Percentiles rank a stretch among this genome's conserved stretches.
phyloP scores from a whole-genome alignment of 768 basidiomycete species.

The Agrocybe chaxingu region DNA sequence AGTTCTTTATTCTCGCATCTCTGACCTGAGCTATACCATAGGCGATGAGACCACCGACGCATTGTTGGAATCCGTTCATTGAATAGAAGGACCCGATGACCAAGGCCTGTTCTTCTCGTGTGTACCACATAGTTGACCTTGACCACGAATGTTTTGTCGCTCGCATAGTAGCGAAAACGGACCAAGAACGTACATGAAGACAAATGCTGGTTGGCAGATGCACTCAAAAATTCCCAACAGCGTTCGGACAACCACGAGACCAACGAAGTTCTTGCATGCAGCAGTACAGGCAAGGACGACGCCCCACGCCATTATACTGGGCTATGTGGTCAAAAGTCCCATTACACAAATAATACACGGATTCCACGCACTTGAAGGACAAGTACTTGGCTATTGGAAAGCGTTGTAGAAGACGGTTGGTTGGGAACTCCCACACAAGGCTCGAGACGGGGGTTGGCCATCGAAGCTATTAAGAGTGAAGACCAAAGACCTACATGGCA shows the following conservation, averaged over 20 bases:
- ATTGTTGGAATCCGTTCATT: conserved; percentile 47
- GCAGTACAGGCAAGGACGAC: conserved; percentile 46
- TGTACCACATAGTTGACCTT: conserved; percentile 52
- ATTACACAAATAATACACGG: not conserved
- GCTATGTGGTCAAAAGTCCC: not conserved
- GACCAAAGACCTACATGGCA: conserved; percentile 27
- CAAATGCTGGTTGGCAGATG: conserved; percentile 46
- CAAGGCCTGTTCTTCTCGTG: conserved; percentile 45
- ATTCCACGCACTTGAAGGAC: conserved; percentile 32
- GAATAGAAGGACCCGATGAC: conserved; percentile 43
- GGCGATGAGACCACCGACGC: conserved; percentile 46
- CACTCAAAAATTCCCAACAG: conserved; percentile 46
- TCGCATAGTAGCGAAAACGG: not conserved
- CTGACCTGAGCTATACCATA: conserved; percentile 47
- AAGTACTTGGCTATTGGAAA: conserved; percentile 50
- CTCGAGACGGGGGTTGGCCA: conserved; percentile 13
- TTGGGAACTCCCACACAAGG: conserved; percentile 43
- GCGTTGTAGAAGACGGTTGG: conserved; percentile 45
- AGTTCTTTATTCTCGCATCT: conserved; percentile 39
- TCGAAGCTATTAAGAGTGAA: not conserved
- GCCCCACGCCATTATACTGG: conserved; percentile 40
- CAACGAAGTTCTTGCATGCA: conserved; percentile 41
- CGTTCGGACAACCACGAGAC: conserved; percentile 43
- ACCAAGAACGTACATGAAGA: conserved; percentile 31
- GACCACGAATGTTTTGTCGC: not conserved